Evolutionary conservation across 352 stramenopile species (phyloP), one percentile per base, ranked within the genome.

Genomic region (Phytophthora pisi): DNA sequence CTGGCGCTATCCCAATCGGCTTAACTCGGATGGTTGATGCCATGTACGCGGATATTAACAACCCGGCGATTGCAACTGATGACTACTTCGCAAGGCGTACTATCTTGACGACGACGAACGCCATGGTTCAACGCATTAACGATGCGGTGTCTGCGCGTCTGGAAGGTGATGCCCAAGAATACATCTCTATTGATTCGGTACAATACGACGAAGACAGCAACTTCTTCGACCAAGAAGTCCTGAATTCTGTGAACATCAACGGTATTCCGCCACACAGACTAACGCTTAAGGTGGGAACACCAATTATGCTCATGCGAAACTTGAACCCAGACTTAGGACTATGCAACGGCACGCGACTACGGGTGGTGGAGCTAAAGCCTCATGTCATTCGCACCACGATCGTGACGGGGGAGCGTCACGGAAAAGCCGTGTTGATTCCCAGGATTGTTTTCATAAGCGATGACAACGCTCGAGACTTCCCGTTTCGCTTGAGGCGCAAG

Each of bases 251-350:
- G 15, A 76, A 59, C 8, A 38, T 76, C 9, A 74, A 61, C 8
- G 72, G 63, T 2, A 76, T 80, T 3, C 63, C 63, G 2, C 69
- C 66, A 9, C 71, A 79, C 52, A 75, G 66, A 9, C 34, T 77
- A 13, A 40, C 28, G 1, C 53, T 82, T 0, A 79, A 78, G 28
- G 40, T 59, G 0, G 58, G 68, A 2, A 45, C 50, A 23, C 65
- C 66, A 0, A 49, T 79, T 47, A 71, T 81, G 16, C 64, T 81
- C 51, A 71, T 81, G 16, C 64, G 66, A 2, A 79, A 77, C 36
- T 54, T 79, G 36, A 83, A 80, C 36, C 26, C 66, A 0, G 38
- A 69, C 26, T 34, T 57, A 11, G 66, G 59, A 3, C 26, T 80
- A 0, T 78, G 68, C 31, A 79, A 75, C 40, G 72, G 59, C 0